Evolutionary conservation across 768 basidiomycete genomes (phyloP).

Genomic region (Chalciporus sphaerocephalus): DNA sequence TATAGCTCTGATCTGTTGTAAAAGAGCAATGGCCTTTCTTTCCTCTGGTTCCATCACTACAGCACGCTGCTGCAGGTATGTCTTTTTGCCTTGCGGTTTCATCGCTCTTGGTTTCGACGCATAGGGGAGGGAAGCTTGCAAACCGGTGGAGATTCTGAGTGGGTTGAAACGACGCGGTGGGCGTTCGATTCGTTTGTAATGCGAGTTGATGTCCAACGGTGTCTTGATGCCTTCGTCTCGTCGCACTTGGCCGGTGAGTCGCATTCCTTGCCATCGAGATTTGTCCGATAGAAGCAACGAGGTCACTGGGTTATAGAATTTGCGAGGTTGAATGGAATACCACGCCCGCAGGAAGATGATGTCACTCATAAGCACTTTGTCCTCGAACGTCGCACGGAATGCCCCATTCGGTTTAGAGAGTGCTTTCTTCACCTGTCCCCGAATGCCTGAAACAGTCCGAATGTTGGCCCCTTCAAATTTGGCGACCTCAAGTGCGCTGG

Average conservation of each 20-base stretch:
- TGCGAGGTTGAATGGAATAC: conserved; percentile 93
- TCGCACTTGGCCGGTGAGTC: conserved; percentile 89
- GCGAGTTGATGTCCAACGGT: conserved; percentile 76
- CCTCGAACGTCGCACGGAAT: conserved; percentile 96
- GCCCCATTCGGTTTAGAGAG: conserved; percentile 92
- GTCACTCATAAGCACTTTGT: conserved; percentile 94
- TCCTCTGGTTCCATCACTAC: conserved; percentile 96
- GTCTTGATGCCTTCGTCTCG: conserved; percentile 82
- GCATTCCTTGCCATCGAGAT: conserved; percentile 87
- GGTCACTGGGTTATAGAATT: conserved; percentile 95
- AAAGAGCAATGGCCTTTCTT: conserved; percentile 81
- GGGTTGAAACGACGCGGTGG: conserved; percentile 84
- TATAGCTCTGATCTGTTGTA: conserved; percentile 92
- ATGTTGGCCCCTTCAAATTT: conserved; percentile 99
- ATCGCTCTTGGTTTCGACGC: conserved; percentile 88
- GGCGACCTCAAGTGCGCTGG: conserved; percentile 85
- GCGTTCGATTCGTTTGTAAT: conserved; percentile 81
- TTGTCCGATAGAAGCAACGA: conserved; percentile 84
- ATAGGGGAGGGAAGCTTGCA: conserved; percentile 89
- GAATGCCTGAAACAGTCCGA: conserved; percentile 89
- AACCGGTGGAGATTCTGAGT: conserved; percentile 79
- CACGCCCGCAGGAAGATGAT: conserved; percentile 94
- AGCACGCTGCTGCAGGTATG: conserved; percentile 93
- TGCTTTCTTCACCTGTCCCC: conserved; percentile 96
- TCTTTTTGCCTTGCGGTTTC: conserved; percentile 64